Evolutionary conservation across 805 yeast genomes (phyloP), one percentile per base, ranked within the genome.

Genomic region (Wickerhamomyces chaumierensis): DNA sequence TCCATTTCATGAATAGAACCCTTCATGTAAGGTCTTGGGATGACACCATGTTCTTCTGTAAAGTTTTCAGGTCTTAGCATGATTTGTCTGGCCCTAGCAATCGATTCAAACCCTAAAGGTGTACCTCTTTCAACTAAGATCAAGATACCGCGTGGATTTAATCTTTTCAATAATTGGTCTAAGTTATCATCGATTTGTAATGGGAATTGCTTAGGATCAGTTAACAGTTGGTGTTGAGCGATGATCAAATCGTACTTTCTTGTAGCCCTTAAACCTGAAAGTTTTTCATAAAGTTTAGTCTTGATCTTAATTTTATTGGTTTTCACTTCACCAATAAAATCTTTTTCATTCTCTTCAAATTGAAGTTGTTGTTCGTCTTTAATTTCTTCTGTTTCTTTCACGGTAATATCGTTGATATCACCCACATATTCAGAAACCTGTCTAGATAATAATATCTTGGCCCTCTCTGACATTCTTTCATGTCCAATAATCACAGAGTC

Each of bases 31-130:
- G 84, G 81, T 48, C 87, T 65, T 25, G 92, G 87, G 25, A 77
- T 68, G 50, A 79, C 79, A 0, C 80, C 80, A 31, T 60, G 53
- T 46, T 76, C 81, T 12, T 60, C 58, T 6, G 59, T 65, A 47
- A 66, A 66, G 5, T 73, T 70, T 48, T 81, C 94, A 0, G 96
- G 96, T 48, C 97, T 74, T n/a, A 90, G 62, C 72, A 86, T 75
- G 4, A 85, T 61, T 56, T 90, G 96, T 51, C 98, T 69, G 4
- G 96, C 96, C 39, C 96, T 67, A 0, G 95, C 94, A 41, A 87
- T 71, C 3, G 76, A 68, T 58, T 92, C 98, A 53, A 85, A 85
- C 0, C 97, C 97, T 25, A 78, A 53, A 0, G 96, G 85, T 40
- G 81, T 83, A 3, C 98, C 98, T 45, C 96, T 68, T 60, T 92